phyloP scores from a whole-genome alignment of 805 yeast genomes.

The Teunomyces aglyptinius region DNA sequence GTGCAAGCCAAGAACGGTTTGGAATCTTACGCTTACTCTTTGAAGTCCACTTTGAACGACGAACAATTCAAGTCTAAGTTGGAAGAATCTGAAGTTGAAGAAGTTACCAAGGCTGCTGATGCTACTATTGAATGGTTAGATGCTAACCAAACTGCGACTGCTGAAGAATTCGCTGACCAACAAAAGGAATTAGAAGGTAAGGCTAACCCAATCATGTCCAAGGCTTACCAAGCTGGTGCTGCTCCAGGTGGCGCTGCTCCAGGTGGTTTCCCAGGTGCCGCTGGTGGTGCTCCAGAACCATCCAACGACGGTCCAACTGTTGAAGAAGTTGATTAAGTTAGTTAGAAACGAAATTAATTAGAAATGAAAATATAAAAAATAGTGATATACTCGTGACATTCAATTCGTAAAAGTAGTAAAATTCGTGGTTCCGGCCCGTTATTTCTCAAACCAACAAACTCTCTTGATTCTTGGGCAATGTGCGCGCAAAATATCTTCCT shows the following conservation, averaged over 20 bases:
- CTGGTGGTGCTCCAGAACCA: conserved; percentile 36
- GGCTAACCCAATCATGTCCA: conserved; percentile 96
- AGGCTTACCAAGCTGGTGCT: conserved; percentile 95
- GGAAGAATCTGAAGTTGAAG: conserved; percentile 64
- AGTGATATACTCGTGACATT: background rate
- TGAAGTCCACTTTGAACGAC: conserved; percentile 71
- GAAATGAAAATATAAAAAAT: conserved; percentile 3
- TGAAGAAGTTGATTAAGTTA: conserved; percentile 49
- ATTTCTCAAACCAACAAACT: no score
- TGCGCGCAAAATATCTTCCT: background rate
- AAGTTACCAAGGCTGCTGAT: conserved; percentile 74
- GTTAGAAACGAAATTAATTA: conserved; percentile 4
- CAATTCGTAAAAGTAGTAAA: no score
- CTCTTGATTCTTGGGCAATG: background rate
- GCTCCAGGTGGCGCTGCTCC: conserved; percentile 72
- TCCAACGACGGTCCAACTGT: conserved; percentile 49
- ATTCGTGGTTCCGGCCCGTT: no score
- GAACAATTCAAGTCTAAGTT: conserved; percentile 41
- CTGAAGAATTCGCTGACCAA: conserved; percentile 88
- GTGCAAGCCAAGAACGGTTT: conserved; percentile 91
- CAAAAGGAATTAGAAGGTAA: conserved; percentile 94
- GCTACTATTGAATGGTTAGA: conserved; percentile 92
- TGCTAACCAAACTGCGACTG: conserved; percentile 85
- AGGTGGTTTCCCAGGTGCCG: conserved; percentile 52
- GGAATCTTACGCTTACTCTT: conserved; percentile 92